These are phyloP conservation scores for Trametes cinnabarina DNA, from an alignment of 768 basidiomycete genomes.

Conservation along the genomic window DNA sequence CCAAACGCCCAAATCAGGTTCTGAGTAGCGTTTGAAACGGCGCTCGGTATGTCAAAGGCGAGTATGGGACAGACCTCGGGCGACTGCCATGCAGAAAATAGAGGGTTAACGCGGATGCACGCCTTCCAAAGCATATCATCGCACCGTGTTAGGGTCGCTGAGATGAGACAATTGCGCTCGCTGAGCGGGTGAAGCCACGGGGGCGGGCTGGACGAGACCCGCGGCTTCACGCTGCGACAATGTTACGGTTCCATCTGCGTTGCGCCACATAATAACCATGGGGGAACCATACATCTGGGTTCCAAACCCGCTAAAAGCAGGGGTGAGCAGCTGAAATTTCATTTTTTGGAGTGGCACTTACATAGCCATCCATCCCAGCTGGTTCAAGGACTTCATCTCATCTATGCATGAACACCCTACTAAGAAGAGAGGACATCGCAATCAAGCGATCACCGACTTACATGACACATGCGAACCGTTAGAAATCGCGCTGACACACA, in stretches of 20 bases:
- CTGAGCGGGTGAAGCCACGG: conserved; percentile 44
- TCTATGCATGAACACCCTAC: conserved; percentile 31
- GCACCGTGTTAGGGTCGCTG: conserved; percentile 30
- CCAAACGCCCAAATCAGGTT: conserved; percentile 41
- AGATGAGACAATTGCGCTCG: conserved; percentile 35
- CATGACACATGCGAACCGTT: conserved; percentile 44
- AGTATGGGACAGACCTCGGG: conserved; percentile 27
- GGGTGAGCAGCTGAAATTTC: conserved; percentile 9
- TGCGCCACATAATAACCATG: conserved; percentile 58
- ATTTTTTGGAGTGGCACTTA: conserved; percentile 1
- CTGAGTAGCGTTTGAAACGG: conserved; percentile 25
- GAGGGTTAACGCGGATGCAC: background rate
- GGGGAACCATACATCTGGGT: conserved; percentile 45
- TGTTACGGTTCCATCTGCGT: conserved; percentile 50
- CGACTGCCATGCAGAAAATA: conserved; percentile 9
- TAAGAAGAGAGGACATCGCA: background rate
- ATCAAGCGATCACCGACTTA: conserved; percentile 29
- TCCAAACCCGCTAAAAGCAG: conserved; percentile 43
- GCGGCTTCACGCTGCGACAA: conserved; percentile 56
- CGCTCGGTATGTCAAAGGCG: conserved; percentile 33
- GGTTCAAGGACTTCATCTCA: conserved; percentile 40
- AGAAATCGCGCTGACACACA: conserved; percentile 50
- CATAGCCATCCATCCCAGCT: conserved; percentile 57
- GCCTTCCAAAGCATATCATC: conserved; percentile 1
- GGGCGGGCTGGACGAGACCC: conserved; percentile 47